phyloP scores from a whole-genome alignment of 2,329 filamentous ascomycete species.

The Penicillium sp. region DNA sequence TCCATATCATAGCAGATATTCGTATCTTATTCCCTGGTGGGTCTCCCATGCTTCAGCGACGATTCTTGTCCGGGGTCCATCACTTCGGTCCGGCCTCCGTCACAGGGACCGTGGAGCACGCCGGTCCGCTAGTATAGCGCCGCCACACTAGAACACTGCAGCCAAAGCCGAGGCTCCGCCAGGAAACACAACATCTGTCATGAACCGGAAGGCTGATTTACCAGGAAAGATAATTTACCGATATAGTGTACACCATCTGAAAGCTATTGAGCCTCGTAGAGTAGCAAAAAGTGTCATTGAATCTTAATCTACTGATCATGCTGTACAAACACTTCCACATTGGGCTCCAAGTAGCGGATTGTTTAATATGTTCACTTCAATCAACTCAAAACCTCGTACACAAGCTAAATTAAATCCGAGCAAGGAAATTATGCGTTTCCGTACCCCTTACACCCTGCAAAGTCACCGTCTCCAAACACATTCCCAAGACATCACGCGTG shows the following conservation, averaged over 20 bases:
- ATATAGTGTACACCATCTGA: background rate
- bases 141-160: background rate
- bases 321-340: background rate
- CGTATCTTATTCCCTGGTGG: background rate
- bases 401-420: slow-evolving; percentile 9
- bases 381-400: background rate
- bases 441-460: slow-evolving; percentile 32
- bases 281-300: background rate
- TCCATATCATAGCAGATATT: background rate
- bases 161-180: background rate
- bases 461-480: slow-evolving; percentile 43
- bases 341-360: too few species aligned
- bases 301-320: background rate
- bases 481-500: slow-evolving; percentile 43
- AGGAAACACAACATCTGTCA: background rate
- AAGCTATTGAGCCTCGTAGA: background rate
- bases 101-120: background rate
- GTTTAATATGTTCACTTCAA: too few species aligned
- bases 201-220: background rate
- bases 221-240: background rate
- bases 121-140: background rate
- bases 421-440: slow-evolving; percentile 32
- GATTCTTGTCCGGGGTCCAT: background rate
- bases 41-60: background rate
- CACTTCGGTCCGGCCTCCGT: slow-evolving; percentile 10